phyloP scores from a whole-genome alignment of 305 asterid genomes.

The Plantago lanceolata region DNA sequence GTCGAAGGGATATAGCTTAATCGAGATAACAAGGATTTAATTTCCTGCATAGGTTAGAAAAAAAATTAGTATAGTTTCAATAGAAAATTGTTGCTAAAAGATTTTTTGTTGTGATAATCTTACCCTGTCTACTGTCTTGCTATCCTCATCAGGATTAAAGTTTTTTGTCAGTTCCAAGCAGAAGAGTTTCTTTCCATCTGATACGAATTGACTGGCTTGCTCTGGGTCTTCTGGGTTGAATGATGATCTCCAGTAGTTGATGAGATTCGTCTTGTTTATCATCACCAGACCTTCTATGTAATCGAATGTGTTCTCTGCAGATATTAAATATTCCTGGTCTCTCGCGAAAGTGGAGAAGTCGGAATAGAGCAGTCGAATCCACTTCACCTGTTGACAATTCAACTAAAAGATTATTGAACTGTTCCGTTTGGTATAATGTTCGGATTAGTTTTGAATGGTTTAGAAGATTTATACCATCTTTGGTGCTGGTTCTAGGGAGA shows the following conservation, averaged over 20 bases:
- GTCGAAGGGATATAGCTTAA: conserved; percentile 72
- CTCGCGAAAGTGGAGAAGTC: conserved; percentile 60
- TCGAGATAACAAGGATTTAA: conserved; percentile 48
- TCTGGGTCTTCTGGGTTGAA: conserved; percentile 61
- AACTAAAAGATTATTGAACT: conserved; percentile 14
- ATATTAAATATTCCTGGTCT: conserved; percentile 70
- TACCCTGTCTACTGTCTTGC: conserved; percentile 43
- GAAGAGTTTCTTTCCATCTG: conserved; percentile 71
- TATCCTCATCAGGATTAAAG: conserved; percentile 46
- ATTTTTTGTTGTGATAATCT: conserved; percentile 1
- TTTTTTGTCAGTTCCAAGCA: conserved; percentile 81
- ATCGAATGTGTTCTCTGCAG: conserved; percentile 58
- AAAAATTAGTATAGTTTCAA: neutral
- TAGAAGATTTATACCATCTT: conserved; percentile 43
- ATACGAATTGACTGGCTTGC: conserved; percentile 54
- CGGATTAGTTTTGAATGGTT: conserved; percentile 7
- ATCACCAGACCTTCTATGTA: conserved; percentile 84
- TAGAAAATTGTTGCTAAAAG: neutral
- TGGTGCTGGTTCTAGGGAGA: conserved; percentile 76
- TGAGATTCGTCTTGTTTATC: conserved; percentile 58
- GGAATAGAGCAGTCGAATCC: conserved; percentile 78
- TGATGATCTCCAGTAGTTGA: conserved; percentile 73
- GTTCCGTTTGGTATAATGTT: neutral
- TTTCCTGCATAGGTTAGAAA: conserved; percentile 47
- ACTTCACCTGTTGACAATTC: conserved; percentile 54